These are phyloP conservation scores for Coffea eugenioides DNA, from an alignment of 257 asterid species.

Conservation along the genomic window DNA sequence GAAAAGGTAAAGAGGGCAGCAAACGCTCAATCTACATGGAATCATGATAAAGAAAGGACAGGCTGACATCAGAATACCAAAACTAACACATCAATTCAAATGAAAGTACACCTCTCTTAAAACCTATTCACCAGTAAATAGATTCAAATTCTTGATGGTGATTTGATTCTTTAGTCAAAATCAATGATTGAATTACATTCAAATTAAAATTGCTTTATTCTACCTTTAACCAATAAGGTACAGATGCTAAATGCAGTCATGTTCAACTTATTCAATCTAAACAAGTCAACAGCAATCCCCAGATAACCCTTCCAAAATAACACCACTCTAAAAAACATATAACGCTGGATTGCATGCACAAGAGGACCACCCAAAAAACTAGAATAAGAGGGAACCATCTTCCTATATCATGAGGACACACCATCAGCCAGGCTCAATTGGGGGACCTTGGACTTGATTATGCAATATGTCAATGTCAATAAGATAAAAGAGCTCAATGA, in stretches of 20 bases:
- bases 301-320: neutral
- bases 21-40: neutral
- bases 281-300: too few relatives aligned
- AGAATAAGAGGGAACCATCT: neutral
- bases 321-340: neutral
- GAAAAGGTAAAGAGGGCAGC: conserved; percentile 21
- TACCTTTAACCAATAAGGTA: neutral
- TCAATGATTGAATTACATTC: neutral
- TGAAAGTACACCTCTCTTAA: neutral
- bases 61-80: neutral
- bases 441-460: neutral
- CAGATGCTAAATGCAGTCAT: neutral
- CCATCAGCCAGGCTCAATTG: neutral
- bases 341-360: neutral
- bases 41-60: neutral
- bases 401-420: neutral
- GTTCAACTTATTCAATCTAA: too few relatives aligned
- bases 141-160: neutral
- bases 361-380: neutral
- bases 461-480: neutral
- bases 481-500: neutral
- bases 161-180: neutral
- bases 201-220: neutral
- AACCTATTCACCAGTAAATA: neutral
- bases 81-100: neutral